A percentile compares a stretch with the other conserved stretches of the same genome.
phyloP scores from a whole-genome alignment of 257 asterid species.

The Capsicum chinense region DNA sequence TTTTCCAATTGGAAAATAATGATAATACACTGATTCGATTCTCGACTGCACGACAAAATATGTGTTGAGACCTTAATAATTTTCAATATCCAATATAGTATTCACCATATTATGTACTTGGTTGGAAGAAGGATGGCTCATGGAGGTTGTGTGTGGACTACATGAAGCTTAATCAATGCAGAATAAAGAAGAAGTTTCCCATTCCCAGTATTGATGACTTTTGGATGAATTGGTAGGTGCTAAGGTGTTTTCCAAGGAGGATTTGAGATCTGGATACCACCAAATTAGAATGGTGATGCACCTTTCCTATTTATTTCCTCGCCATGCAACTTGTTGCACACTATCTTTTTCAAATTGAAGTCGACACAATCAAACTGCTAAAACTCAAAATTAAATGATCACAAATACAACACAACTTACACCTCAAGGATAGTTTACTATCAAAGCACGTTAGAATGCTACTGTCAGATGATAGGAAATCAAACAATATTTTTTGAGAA shows the following conservation, averaged over 20 bases:
- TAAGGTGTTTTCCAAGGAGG: no score
- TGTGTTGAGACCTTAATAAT: slow-evolving; percentile 9
- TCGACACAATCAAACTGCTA: not conserved
- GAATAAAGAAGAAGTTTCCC: no score
- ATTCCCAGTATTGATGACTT: no score
- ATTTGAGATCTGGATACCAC: no score
- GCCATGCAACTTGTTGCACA: not conserved
- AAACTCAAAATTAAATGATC: not conserved
- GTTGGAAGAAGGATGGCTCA: no score
- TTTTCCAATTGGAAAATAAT: not conserved
- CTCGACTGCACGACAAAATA: not conserved
- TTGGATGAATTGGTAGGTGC: no score
- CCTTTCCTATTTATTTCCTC: not conserved
- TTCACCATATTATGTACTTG: not conserved
- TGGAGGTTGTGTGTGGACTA: no score
- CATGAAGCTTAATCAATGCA: no score
- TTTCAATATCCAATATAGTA: not conserved
- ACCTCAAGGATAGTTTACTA: not conserved
- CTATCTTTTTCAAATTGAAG: not conserved
- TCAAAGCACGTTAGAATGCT: not conserved
- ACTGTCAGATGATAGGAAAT: not conserved
- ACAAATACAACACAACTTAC: not conserved
- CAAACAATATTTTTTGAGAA: not conserved
- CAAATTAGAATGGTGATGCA: no score
- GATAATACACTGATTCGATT: not conserved